A percentile compares a stretch with the other conserved stretches of the same genome.
phyloP scores from a whole-genome alignment of 2,329 filamentous ascomycete genomes.

The Sphaerulina populicola region DNA sequence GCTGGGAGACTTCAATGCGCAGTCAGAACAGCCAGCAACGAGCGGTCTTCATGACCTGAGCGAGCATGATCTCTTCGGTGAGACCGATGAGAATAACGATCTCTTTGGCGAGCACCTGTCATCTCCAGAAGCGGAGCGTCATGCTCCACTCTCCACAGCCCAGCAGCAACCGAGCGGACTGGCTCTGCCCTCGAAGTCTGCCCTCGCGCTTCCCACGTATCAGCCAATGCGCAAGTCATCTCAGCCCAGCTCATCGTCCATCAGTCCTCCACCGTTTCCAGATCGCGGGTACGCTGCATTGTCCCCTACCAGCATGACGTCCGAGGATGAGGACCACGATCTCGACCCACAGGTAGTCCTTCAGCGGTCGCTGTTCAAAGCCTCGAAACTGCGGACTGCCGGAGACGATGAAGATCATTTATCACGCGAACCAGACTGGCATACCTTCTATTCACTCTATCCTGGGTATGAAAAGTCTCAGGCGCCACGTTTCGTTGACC shows the following conservation, averaged over 20 bases:
- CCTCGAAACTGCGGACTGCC: slow-evolving; percentile 18
- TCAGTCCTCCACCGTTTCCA: slow-evolving; percentile 23
- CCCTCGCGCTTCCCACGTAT: slow-evolving; percentile 25
- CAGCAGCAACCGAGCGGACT: slow-evolving; percentile 23
- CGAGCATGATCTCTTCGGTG: slow-evolving; percentile 59
- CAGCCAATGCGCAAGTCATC: slow-evolving; percentile 8
- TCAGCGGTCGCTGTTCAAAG: slow-evolving; percentile 30
- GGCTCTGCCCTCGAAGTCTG: slow-evolving; percentile 28
- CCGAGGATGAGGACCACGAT: slow-evolving; percentile 25
- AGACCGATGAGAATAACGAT: slow-evolving; percentile 40
- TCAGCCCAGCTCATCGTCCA: slow-evolving; percentile 18
- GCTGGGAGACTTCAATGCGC: slow-evolving; percentile 12
- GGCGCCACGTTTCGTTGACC: slow-evolving; percentile 68
- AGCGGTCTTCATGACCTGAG: slow-evolving; percentile 23
- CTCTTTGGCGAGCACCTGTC: slow-evolving; percentile 33
- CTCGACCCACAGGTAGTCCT: slow-evolving; percentile 17
- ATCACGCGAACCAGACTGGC: slow-evolving; percentile 56
- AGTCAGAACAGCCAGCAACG: slow-evolving; percentile 10
- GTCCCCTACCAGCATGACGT: slow-evolving; percentile 20
- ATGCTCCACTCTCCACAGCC: slow-evolving; percentile 17
- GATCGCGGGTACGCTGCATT: slow-evolving; percentile 21
- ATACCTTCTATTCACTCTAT: slow-evolving; percentile 70
- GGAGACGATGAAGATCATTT: slow-evolving; percentile 23
- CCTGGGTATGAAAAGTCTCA: slow-evolving; percentile 70
- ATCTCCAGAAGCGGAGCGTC: slow-evolving; percentile 27